Conservation (phyloP, 2,329 filamentous ascomycete species). For the Fonsecaea pugnacius region DNA sequence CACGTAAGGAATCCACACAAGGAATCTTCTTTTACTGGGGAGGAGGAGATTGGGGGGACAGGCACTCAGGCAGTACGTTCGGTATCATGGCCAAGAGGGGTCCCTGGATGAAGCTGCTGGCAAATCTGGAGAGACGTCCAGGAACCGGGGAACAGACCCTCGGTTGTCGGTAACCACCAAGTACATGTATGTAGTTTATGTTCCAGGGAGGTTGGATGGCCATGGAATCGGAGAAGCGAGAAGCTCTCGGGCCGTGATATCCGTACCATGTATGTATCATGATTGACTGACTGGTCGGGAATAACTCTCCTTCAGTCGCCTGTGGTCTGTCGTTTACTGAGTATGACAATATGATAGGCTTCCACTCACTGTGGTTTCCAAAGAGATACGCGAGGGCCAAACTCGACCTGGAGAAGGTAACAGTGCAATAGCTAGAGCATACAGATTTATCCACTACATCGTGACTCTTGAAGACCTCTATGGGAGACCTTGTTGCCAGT, state of each 20-base stretch:
- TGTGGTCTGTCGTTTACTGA: too few species aligned
- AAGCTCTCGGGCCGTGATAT: background rate
- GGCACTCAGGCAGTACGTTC: background rate
- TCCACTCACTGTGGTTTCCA: too few species aligned
- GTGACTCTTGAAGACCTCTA: background rate
- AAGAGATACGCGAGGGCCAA: too few species aligned
- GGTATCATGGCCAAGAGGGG: background rate
- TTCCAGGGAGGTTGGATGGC: background rate
- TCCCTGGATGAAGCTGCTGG: background rate
- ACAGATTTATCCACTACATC: too few species aligned
- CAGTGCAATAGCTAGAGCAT: too few species aligned
- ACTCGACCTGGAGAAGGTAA: too few species aligned
- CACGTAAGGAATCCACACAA: background rate
- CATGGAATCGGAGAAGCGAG: background rate
- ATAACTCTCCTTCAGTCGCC: background rate
- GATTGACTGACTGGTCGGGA: background rate
- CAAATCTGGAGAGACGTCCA: background rate
- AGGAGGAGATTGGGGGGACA: background rate
- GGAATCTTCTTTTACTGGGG: background rate
- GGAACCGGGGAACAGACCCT: background rate
- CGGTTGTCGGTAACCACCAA: background rate
- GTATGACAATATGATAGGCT: too few species aligned
- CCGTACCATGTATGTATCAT: background rate
- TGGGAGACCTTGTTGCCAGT: constrained; percentile 16
- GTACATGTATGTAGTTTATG: background rate